Evolutionary conservation across 1,284 basidiomycete species (phyloP).

Genomic region (Boletus austroedulis): DNA sequence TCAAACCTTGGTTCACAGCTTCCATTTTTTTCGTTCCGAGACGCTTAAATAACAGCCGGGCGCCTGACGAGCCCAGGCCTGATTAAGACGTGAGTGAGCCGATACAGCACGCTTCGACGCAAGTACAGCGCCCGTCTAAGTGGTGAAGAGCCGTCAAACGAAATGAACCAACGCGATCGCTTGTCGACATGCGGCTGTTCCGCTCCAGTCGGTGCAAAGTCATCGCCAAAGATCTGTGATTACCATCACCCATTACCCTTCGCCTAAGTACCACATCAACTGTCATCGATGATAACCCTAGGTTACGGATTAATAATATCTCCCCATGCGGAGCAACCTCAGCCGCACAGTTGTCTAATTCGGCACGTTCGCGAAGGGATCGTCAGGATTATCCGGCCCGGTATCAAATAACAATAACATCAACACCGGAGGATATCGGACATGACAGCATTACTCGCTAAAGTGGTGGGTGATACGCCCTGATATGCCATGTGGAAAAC

Average conservation of each 20-base stretch:
- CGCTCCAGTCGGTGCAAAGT: slow-evolving; percentile 26
- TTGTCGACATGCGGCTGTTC: slow-evolving; percentile 14
- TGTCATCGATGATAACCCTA: slow-evolving; percentile 29
- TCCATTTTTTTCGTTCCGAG: slow-evolving; percentile 30
- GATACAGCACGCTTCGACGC: slow-evolving; percentile 21
- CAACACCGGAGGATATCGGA: slow-evolving; percentile 33
- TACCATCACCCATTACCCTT: slow-evolving; percentile 15
- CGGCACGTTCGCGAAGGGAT: slow-evolving; percentile 33
- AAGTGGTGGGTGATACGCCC: slow-evolving; percentile 23
- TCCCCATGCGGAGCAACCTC: slow-evolving; percentile 23
- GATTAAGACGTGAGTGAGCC: slow-evolving; percentile 16
- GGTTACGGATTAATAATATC: slow-evolving; percentile 26
- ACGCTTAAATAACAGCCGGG: slow-evolving; percentile 16
- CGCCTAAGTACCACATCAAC: neutral
- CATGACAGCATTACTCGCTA: slow-evolving; percentile 13
- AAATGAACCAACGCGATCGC: slow-evolving; percentile 21
- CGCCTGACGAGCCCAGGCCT: slow-evolving; percentile 9
- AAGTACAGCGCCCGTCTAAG: slow-evolving; percentile 13
- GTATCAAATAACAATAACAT: slow-evolving; percentile 12
- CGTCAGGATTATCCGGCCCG: slow-evolving; percentile 38
- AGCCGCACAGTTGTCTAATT: slow-evolving; percentile 19
- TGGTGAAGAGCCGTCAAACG: slow-evolving; percentile 15
- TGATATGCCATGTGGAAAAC: slow-evolving; percentile 28
- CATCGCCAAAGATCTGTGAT: slow-evolving; percentile 23
- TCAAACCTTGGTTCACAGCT: slow-evolving; percentile 14